phyloP scores from a whole-genome alignment of 305 asterid species.

The Rubia peregrina region DNA sequence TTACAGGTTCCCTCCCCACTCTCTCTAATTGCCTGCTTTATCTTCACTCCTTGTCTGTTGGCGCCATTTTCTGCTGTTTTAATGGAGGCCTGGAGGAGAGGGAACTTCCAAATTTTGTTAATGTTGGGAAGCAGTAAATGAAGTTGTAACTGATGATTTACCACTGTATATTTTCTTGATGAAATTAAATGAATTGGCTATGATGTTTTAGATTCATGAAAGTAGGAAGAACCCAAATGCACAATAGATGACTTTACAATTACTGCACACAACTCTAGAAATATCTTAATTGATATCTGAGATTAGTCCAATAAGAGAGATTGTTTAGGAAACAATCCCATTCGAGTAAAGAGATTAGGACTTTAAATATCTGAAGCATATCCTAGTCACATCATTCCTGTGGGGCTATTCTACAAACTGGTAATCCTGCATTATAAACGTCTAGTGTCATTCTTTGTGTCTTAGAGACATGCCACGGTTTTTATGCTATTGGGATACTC shows the following conservation, averaged over 20 bases:
- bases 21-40: not conserved
- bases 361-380: not conserved
- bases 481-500: not conserved
- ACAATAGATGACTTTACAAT: not conserved
- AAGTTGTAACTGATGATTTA: not conserved
- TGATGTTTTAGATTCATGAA: not conserved
- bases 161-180: not conserved
- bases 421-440: not conserved
- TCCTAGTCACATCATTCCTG: not conserved
- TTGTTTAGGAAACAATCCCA: not conserved
- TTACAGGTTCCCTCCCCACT: slow-evolving; percentile 11
- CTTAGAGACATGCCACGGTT: not conserved
- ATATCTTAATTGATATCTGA: not conserved
- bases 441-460: not conserved
- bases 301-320: not conserved
- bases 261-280: not conserved
- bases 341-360: not conserved
- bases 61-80: no score
- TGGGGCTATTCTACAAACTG: not conserved
- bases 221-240: not conserved
- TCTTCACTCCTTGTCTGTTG: no score
- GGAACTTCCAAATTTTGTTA: not conserved
- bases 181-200: not conserved
- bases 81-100: not conserved
- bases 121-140: not conserved